Base-by-base conservation (phyloP, 257 asterid species). In the Knoxia roxburghii region DNA sequence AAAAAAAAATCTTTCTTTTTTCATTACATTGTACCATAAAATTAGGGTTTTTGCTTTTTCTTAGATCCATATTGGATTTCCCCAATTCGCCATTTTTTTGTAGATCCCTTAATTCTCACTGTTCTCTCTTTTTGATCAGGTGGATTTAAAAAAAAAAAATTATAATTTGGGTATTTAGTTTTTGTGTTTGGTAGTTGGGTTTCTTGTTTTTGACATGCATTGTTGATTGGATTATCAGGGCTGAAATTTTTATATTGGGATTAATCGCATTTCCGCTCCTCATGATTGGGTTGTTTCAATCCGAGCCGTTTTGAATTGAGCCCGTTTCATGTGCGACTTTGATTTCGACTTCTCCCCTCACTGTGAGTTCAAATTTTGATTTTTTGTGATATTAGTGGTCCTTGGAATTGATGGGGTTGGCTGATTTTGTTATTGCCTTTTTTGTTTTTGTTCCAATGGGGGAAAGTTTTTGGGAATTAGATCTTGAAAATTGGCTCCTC, bases 401-500 rank as follows among this genome's bases (percentile, higher is more conserved):
- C 14, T 72, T 21, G 27, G 30, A 40, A 23, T 68, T 21, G 27
- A 35, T 52, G 40, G 67, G 63, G 23, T 58, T 33, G 48, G 33
- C 24, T 67, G 3, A 30, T 55, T 45, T 68, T 46, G 33, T 27
- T 57, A 68, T 7, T 61, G 14, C 40, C 50, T 70, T 24, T 39
- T 33, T 48, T 66, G 70, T 60, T 72, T 30, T 57, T n/a, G 9
- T 2, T 30, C 24, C 43, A 57, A 30, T 51, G 62, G 60, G 71
- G 73, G 79, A 73, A n/a, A 84, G 94, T 69, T 45, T 37, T 75
- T 54, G 90, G 79, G 64, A 62, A 73, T 82, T 76, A 86, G 92
- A 86, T 85, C 91, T 85, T 85, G 77, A 86, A 87, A 92, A 68
- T 90, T 93, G 99, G 97, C 98, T 84, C 99, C 99, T 18, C 99